Conservation (phyloP, 2,329 filamentous ascomycete species). For the Lachnellula suecica region DNA sequence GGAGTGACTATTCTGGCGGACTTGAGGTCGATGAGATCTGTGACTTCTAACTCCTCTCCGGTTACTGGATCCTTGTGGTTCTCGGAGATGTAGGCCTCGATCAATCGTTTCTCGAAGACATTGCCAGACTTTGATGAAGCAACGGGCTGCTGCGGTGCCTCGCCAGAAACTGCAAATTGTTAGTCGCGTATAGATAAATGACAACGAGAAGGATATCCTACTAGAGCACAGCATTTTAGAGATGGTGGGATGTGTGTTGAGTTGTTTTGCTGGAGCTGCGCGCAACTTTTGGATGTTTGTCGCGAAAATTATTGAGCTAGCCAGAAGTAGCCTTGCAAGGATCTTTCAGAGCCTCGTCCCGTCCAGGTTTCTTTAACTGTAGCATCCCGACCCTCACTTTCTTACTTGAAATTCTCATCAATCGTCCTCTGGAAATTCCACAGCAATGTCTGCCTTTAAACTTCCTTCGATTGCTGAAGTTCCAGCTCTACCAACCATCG, state of each 20-base stretch:
- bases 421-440: background rate
- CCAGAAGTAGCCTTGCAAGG: too few relatives aligned
- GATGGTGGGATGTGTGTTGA: slow-evolving; percentile 21
- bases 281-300: too few relatives aligned
- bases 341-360: background rate
- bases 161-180: slow-evolving; percentile 75
- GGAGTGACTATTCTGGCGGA: slow-evolving; percentile 81
- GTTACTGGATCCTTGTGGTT: slow-evolving; percentile 90
- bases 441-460: slow-evolving; percentile 26
- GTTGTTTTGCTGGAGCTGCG: slow-evolving; percentile 16
- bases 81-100: slow-evolving; percentile 92
- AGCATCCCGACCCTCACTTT: background rate
- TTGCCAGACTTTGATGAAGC: slow-evolving; percentile 92
- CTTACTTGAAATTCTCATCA: background rate
- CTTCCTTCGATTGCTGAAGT: slow-evolving; percentile 62
- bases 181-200: slow-evolving; percentile 23
- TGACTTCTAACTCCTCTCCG: slow-evolving; percentile 76
- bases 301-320: too few relatives aligned
- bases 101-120: slow-evolving; percentile 91
- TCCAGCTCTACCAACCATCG: slow-evolving; percentile 50
- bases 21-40: slow-evolving; percentile 88
- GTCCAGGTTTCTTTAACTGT: background rate
- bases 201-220: slow-evolving; percentile 40
- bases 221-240: slow-evolving; percentile 64
- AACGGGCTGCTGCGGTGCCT: slow-evolving; percentile 91